These are phyloP conservation scores for Solanum tarijense DNA, from an alignment of 257 asterid genomes.

Conservation along the genomic window DNA sequence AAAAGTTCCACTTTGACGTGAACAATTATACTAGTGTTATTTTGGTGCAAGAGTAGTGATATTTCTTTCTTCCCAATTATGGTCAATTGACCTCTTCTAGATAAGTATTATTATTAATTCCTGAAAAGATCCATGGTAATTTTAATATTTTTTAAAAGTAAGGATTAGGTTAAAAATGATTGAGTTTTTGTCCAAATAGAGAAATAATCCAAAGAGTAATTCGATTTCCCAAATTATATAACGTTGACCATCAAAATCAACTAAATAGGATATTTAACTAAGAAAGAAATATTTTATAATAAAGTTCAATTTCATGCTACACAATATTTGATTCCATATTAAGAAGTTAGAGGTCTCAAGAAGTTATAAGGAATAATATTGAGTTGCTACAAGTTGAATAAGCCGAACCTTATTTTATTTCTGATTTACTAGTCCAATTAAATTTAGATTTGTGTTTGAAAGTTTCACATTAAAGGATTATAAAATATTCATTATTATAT, in stretches of 20 bases:
- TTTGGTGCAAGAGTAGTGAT: neutral
- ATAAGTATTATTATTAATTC: neutral
- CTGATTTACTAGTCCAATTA: rapidly evolving
- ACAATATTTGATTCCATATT: neutral
- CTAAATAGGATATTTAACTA: neutral
- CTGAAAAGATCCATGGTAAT: neutral
- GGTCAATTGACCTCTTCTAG: neutral
- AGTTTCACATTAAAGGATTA: neutral
- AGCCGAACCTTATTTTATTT: neutral
- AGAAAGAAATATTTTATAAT: too few relatives aligned
- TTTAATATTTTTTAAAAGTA: neutral
- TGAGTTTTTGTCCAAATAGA: neutral
- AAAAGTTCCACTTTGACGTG: neutral
- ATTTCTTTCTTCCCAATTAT: neutral
- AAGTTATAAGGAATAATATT: neutral
- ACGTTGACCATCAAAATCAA: neutral
- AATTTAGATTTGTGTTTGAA: rapidly evolving
- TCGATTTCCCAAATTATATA: neutral
- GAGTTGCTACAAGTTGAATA: neutral
- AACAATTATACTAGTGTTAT: neutral
- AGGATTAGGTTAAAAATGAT: neutral
- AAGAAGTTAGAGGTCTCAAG: neutral
- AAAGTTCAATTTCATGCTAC: neutral
- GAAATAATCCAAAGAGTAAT: neutral
- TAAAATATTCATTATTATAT: too few relatives aligned